phyloP scores from a whole-genome alignment of 2,329 filamentous ascomycete genomes.

The Rutstroemia sydowiana region DNA sequence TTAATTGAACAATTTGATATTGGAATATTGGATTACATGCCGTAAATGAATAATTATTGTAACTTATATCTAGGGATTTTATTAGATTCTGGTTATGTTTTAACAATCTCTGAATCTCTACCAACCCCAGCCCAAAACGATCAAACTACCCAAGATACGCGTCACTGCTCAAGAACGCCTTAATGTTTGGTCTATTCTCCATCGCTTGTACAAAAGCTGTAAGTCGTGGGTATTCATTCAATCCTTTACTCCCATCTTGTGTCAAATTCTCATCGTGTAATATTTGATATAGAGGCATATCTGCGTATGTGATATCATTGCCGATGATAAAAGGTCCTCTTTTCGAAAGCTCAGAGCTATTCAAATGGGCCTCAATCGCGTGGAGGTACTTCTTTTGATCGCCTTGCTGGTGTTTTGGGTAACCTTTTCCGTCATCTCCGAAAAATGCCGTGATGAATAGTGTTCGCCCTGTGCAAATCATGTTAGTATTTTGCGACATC shows the following conservation, averaged over 20 bases:
- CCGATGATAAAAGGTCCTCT: slow-evolving; percentile 26
- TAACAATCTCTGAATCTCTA: no score
- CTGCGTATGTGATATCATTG: slow-evolving; percentile 27
- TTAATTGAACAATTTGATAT: no score
- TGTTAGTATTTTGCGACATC: not conserved
- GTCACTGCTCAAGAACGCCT: slow-evolving; percentile 25
- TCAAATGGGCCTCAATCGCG: slow-evolving; percentile 32
- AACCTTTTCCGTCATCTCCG: not conserved
- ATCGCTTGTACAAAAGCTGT: slow-evolving; percentile 25
- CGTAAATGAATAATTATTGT: no score
- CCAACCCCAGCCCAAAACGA: no score
- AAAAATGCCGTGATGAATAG: slow-evolving; percentile 1
- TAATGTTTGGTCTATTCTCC: slow-evolving; percentile 23
- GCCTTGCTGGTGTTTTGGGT: not conserved
- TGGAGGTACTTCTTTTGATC: not conserved
- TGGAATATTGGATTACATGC: no score
- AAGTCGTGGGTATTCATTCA: slow-evolving; percentile 26
- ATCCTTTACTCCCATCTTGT: slow-evolving; percentile 21
- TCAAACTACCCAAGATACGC: slow-evolving; percentile 23
- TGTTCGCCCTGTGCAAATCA: not conserved
- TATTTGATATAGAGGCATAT: slow-evolving; percentile 26
- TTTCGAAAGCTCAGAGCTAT: slow-evolving; percentile 26
- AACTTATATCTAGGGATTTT: no score
- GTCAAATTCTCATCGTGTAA: slow-evolving; percentile 27
- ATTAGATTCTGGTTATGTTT: no score